These are phyloP conservation scores for Theileria sp. DNA, from an alignment of 169 alveolate species.

Conservation along the genomic window DNA sequence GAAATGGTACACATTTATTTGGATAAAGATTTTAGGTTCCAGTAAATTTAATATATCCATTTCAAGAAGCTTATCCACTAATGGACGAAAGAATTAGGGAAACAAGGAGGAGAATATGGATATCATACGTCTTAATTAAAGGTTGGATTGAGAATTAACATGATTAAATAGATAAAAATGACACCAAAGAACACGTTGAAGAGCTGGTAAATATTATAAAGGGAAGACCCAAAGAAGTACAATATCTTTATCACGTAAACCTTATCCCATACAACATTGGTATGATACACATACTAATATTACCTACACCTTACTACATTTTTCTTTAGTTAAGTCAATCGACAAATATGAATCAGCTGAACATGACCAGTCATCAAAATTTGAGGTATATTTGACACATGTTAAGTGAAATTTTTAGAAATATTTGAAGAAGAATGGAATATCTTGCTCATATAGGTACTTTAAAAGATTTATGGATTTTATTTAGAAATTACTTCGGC, in stretches of 20 bases:
- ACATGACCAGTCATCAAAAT: slow-evolving; percentile 25
- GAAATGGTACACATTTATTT: slow-evolving; percentile 19
- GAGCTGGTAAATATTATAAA: slow-evolving; percentile 67
- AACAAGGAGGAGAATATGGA: slow-evolving; percentile 85
- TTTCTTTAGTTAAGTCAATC: slow-evolving; percentile 31
- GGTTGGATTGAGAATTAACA: slow-evolving; percentile 43
- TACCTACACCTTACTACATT: background rate
- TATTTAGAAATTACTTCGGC: slow-evolving; percentile 77
- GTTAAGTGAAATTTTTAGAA: slow-evolving; percentile 3
- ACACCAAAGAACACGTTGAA: slow-evolving; percentile 73
- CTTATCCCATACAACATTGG: slow-evolving; percentile 73
- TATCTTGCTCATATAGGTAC: slow-evolving; percentile 52
- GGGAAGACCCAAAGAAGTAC: slow-evolving; percentile 66
- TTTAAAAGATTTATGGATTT: background rate
- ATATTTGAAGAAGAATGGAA: slow-evolving; percentile 35
- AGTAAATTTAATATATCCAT: slow-evolving; percentile 77
- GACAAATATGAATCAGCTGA: slow-evolving; percentile 37
- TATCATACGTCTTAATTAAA: slow-evolving; percentile 78
- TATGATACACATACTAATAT: background rate
- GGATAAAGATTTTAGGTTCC: slow-evolving; percentile 73
- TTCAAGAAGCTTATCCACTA: slow-evolving; percentile 75
- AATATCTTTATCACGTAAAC: slow-evolving; percentile 72
- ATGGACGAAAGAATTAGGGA: slow-evolving; percentile 79
- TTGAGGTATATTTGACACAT: slow-evolving; percentile 25
- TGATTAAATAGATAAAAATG: slow-evolving; percentile 45